These are phyloP conservation scores for Diplosphaera chodatii DNA, from an alignment of 139 green algal species.

Conservation along the genomic window DNA sequence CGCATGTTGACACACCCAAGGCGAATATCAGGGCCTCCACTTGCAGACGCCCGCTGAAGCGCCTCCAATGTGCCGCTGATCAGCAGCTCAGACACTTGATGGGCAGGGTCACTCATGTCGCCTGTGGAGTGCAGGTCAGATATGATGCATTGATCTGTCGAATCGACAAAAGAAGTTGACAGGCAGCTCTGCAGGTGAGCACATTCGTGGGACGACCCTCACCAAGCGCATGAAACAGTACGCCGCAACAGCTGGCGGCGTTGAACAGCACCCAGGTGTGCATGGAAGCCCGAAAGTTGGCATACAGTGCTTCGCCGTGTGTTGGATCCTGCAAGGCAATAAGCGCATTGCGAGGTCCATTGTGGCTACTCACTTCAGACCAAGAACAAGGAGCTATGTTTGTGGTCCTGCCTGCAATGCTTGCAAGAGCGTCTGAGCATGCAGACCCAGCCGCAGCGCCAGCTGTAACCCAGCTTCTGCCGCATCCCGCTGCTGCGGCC, in stretches of 20 bases:
- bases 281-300: background rate
- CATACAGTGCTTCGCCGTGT: too few species aligned
- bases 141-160: background rate
- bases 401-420: too few species aligned
- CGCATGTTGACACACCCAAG: too few species aligned
- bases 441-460: constrained; percentile 7
- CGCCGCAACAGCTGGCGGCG: background rate
- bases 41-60: background rate
- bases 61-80: constrained; percentile 11
- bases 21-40: background rate
- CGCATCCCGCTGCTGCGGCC: constrained; percentile 1
- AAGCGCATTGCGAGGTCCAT: too few species aligned
- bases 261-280: constrained; percentile 21
- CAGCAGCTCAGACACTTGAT: background rate
- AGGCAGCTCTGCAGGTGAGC: too few species aligned
- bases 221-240: constrained; percentile 10
- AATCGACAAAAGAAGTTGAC: too few species aligned
- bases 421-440: too few species aligned
- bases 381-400: too few species aligned
- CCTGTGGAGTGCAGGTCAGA: background rate
- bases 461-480: constrained; percentile 10
- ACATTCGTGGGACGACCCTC: too few species aligned
- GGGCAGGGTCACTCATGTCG: too few species aligned
- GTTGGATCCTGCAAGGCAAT: too few species aligned
- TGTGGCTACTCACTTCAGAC: too few species aligned